Conservation (phyloP, 2,329 filamentous ascomycete species). For the Truncatella angustata region DNA sequence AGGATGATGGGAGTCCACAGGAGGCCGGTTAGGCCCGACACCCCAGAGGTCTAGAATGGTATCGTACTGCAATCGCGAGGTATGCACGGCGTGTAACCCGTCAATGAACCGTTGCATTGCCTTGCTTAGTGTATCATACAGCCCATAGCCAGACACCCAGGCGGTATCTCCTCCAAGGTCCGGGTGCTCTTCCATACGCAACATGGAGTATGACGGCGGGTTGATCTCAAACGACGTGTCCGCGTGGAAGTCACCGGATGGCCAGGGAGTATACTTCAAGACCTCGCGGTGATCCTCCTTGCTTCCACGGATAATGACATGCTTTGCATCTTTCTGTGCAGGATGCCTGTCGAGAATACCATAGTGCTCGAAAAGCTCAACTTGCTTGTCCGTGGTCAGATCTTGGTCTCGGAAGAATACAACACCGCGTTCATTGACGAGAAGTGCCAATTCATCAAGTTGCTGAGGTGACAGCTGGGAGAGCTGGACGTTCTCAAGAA, state of each 20-base stretch:
- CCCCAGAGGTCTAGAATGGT: slow-evolving; percentile 45
- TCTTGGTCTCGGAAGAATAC: slow-evolving; percentile 13
- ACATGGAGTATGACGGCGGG: slow-evolving; percentile 47
- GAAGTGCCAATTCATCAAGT: slow-evolving; percentile 9
- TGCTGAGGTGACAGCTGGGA: not conserved
- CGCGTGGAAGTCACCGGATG: slow-evolving; percentile 44
- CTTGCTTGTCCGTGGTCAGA: slow-evolving; percentile 9
- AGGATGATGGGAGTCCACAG: slow-evolving; percentile 47
- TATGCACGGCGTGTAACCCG: slow-evolving; percentile 43
- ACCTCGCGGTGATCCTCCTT: slow-evolving; percentile 43
- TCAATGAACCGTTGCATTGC: slow-evolving; percentile 41
- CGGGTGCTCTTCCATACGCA: slow-evolving; percentile 50
- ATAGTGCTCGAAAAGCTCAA: slow-evolving; percentile 35
- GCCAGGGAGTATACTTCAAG: slow-evolving; percentile 45
- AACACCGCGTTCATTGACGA: slow-evolving; percentile 11
- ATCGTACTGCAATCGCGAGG: slow-evolving; percentile 44
- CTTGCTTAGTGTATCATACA: slow-evolving; percentile 43
- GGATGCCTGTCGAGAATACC: slow-evolving; percentile 47
- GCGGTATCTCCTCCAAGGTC: slow-evolving; percentile 45
- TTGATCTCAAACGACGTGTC: slow-evolving; percentile 52
- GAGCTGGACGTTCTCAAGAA: slow-evolving; percentile 7
- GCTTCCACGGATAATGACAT: slow-evolving; percentile 44
- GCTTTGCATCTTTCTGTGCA: slow-evolving; percentile 40
- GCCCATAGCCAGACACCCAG: slow-evolving; percentile 44
- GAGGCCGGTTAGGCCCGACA: slow-evolving; percentile 37